Base-by-base conservation (phyloP, 2,329 filamentous ascomycete species). In the Knoxdaviesia capensis region DNA sequence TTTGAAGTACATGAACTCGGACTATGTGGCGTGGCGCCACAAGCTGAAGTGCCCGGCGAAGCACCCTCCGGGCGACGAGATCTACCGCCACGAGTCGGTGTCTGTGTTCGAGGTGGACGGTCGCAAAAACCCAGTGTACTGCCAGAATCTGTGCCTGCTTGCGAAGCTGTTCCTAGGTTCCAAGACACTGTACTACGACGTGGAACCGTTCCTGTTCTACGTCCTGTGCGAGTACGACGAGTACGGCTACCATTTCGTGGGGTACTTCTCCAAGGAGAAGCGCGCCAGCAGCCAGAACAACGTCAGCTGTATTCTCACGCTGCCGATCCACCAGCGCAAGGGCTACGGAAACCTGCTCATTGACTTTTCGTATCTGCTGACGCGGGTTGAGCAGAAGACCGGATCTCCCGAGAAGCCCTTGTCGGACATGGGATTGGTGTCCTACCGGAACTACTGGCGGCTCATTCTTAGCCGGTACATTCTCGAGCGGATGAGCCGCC, bases 191-290 rank as follows among this genome's bases (percentile, higher is more conserved):
- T 96, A 96, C 63, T 96, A 96, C 60, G 88, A 96, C 53, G 88
- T 96, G 2, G 88, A 96, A 50, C 90, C 88, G 0, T 96, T 96
- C 56, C 61, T 96, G 6, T 96, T 96, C 63, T 96, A 96, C 56
- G 87, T 94, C 51, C 83, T 96, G 63, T 93, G 86, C 49, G 90
- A 94, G 52, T 88, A 87, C 51, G 83, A 94, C 53, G 80, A 90
- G 43, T 73, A 80, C 11, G 88, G 88, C 11, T 94, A 90, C 54
- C 90, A 94, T 56, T 90, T 98, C 50, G 88, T 96, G 30, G 90
- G 90, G n/a, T 98, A 98, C 56, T 98, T 98, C 53, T 96, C 90
- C 41, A 98, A 98, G 57, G 90, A 98, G 61, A 98, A 98, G 61
- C 72, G 92, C 37, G 80, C 85, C 2, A 88, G 84, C 58, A 93